These are phyloP conservation scores for Leccinum ochraceum DNA, from an alignment of 768 basidiomycete species.

Conservation along the genomic window DNA sequence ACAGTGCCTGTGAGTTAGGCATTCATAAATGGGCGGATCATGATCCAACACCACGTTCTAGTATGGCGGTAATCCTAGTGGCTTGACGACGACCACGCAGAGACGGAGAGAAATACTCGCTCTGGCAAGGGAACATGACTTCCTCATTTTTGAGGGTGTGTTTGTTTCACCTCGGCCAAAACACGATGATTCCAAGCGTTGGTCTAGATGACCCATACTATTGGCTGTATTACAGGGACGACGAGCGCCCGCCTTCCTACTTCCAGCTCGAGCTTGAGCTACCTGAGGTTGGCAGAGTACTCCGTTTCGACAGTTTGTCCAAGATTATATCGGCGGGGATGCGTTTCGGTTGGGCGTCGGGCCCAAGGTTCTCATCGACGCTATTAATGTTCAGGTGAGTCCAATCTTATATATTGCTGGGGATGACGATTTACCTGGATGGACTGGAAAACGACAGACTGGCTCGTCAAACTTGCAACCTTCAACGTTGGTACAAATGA, in stretches of 20 bases:
- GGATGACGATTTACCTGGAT: background rate
- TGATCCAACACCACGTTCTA: slow-evolving; percentile 22
- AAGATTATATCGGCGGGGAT: slow-evolving; percentile 28
- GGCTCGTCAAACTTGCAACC: slow-evolving; percentile 66
- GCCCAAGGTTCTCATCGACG: too few relatives aligned
- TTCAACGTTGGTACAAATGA: slow-evolving; percentile 59
- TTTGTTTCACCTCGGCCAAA: background rate
- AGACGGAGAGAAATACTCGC: slow-evolving; percentile 63
- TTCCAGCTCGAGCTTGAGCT: background rate
- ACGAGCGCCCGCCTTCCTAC: slow-evolving; percentile 38
- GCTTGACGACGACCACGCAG: slow-evolving; percentile 65
- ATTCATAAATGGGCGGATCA: background rate
- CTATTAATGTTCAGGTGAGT: too few relatives aligned
- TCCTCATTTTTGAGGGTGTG: slow-evolving; percentile 76
- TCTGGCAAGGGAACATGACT: slow-evolving; percentile 64
- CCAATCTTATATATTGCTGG: too few relatives aligned
- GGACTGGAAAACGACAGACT: slow-evolving; percentile 42
- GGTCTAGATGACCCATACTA: slow-evolving; percentile 66
- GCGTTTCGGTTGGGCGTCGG: too few relatives aligned
- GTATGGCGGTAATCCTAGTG: slow-evolving; percentile 82
- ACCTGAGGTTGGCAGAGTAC: slow-evolving; percentile 36
- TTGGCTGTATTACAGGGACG: slow-evolving; percentile 63
- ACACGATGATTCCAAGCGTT: background rate
- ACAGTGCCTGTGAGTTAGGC: slow-evolving; percentile 56
- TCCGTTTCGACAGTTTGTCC: slow-evolving; percentile 83